These are phyloP conservation scores for Metarhizium robertsii DNA, from an alignment of 2,329 filamentous ascomycete genomes.

Conservation along the genomic window DNA sequence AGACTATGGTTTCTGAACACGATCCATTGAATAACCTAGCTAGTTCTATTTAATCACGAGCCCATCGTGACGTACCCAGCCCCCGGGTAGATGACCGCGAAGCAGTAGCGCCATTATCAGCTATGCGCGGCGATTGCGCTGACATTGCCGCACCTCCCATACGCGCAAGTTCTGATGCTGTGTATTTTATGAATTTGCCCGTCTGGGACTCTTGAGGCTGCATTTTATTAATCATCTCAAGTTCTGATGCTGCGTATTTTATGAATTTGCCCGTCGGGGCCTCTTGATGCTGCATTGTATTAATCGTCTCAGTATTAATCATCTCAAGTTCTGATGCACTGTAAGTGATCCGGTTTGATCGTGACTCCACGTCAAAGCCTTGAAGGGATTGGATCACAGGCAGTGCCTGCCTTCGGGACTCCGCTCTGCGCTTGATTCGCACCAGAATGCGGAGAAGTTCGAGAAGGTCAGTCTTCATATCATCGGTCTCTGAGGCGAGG, in stretches of 20 bases:
- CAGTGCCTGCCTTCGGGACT: conserved; percentile 7
- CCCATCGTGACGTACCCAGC: conserved; percentile 11
- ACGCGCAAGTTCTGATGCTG: background rate
- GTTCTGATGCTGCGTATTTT: background rate
- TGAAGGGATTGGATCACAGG: background rate
- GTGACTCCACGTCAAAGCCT: background rate
- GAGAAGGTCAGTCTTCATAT: conserved; percentile 13
- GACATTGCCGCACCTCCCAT: background rate
- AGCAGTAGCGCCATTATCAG: background rate
- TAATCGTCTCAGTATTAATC: background rate
- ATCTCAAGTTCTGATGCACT: conserved; percentile 1
- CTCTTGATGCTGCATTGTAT: background rate
- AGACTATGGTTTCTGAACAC: background rate
- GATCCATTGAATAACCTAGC: background rate
- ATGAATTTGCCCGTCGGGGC: background rate
- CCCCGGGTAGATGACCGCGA: background rate
- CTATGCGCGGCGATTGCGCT: background rate
- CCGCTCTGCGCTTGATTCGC: conserved; percentile 13
- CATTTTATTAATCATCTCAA: background rate
- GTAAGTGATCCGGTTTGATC: background rate
- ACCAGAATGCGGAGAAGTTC: conserved; percentile 13
- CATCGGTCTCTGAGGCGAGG: conserved; percentile 13
- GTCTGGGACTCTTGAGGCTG: background rate
- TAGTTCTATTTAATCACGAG: conserved; percentile 1
- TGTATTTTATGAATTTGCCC: background rate